These are phyloP conservation scores for Kalanchoe fedtschenkoi DNA, from an alignment of 164 flowering plant species.

Conservation along the genomic window DNA sequence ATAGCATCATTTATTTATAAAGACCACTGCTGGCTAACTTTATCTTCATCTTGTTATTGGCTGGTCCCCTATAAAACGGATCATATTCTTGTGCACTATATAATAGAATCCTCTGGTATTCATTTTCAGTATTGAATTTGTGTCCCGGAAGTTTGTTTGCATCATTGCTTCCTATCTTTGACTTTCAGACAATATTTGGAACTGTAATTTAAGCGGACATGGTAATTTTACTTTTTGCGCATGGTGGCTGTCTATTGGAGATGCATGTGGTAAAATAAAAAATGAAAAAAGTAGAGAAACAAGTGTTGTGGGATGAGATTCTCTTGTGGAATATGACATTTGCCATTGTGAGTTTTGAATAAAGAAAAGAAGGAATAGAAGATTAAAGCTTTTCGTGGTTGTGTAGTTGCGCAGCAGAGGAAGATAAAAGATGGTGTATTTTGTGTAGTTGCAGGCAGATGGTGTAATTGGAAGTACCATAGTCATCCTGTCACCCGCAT, in stretches of 20 bases:
- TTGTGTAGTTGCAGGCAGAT: slow-evolving; percentile 44
- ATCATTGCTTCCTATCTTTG: not conserved
- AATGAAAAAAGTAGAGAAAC: slow-evolving; percentile 20
- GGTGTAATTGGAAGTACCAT: slow-evolving; percentile 42
- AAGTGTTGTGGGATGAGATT: slow-evolving; percentile 34
- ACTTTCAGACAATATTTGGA: not conserved
- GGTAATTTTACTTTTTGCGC: too few species aligned
- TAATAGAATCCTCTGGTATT: not conserved
- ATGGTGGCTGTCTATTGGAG: not conserved
- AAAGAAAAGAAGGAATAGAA: slow-evolving; percentile 13
- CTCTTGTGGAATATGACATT: slow-evolving; percentile 35
- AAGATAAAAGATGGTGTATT: slow-evolving; percentile 23
- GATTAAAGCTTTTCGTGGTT: slow-evolving; percentile 48
- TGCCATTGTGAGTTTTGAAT: slow-evolving; percentile 15
- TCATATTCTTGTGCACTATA: not conserved
- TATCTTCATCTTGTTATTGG: not conserved
- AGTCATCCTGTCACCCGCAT: slow-evolving; percentile 33
- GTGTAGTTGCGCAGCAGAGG: slow-evolving; percentile 37
- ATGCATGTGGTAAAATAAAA: slow-evolving; percentile 25
- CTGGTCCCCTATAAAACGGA: not conserved
- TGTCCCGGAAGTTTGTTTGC: not conserved
- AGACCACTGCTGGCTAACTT: not conserved
- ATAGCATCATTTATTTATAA: not conserved
- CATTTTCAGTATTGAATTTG: not conserved
- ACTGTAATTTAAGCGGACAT: not conserved